Conservation (phyloP, 768 basidiomycete genomes). For the Trametes villosa region DNA sequence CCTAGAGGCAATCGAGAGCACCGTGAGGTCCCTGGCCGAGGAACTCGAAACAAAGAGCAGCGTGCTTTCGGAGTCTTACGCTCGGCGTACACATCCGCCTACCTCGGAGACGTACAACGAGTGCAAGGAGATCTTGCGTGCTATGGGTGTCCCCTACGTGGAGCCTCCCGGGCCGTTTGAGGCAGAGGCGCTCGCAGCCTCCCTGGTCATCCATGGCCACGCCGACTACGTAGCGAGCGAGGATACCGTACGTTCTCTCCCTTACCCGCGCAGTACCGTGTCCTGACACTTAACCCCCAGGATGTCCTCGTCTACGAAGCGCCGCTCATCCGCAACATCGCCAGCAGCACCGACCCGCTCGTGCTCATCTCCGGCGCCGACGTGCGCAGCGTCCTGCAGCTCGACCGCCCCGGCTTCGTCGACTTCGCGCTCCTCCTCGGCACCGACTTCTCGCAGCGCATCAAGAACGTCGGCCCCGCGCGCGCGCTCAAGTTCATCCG, state of each 20-base stretch:
- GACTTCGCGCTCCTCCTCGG: conserved; percentile 90
- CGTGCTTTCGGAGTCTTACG: conserved; percentile 65
- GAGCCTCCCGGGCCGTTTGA: conserved; percentile 72
- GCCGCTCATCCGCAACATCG: conserved; percentile 79
- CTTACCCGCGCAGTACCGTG: not conserved
- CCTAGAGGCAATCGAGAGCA: conserved; percentile 27
- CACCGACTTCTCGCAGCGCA: conserved; percentile 88
- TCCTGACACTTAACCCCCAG: conserved; percentile 38
- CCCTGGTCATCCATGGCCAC: conserved; percentile 70
- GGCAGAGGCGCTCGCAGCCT: conserved; percentile 84
- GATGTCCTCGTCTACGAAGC: conserved; percentile 85
- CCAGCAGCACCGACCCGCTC: conserved; percentile 62
- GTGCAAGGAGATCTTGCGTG: conserved; percentile 65
- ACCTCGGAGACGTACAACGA: conserved; percentile 69
- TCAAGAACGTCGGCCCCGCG: conserved; percentile 78
- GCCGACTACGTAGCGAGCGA: conserved; percentile 92
- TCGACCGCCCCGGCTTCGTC: conserved; percentile 63
- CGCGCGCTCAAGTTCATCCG: conserved; percentile 80
- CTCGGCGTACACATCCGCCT: conserved; percentile 64
- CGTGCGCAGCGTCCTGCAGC: conserved; percentile 58
- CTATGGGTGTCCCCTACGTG: conserved; percentile 85
- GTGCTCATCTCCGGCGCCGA: conserved; percentile 64
- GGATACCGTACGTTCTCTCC: conserved; percentile 67
- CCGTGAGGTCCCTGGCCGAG: conserved; percentile 26
- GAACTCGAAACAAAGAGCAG: conserved; percentile 55